Percentiles rank a stretch among this genome's conserved stretches.
Conservation (phyloP, 208 protist genomes). For the Crithidia fasciculata region DNA sequence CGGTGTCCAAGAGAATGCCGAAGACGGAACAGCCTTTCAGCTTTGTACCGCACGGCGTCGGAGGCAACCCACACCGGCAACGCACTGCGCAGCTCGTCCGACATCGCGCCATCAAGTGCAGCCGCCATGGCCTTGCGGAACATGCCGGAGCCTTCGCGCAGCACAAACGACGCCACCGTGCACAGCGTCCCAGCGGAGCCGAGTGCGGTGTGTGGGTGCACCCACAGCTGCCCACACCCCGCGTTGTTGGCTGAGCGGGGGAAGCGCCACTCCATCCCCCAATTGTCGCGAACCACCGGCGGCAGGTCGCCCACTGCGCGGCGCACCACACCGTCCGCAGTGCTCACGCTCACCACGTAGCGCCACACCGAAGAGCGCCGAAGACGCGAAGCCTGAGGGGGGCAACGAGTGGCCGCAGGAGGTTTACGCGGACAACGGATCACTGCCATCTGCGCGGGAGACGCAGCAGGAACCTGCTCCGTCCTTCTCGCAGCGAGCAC, state of each 20-base stretch:
- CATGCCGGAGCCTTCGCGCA: constrained; percentile 3
- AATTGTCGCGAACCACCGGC: constrained; percentile 8
- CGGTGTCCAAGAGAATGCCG: neutral
- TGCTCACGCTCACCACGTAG: constrained; percentile 13
- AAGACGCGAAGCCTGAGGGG: neutral
- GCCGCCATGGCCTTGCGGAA: neutral
- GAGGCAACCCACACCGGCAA: constrained; percentile 5
- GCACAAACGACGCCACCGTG: constrained; percentile 13
- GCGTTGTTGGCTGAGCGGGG: neutral
- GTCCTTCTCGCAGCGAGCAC: neutral
- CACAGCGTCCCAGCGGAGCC: constrained; percentile 11
- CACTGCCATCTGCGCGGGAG: neutral
- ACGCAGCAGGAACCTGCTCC: neutral
- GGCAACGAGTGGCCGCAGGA: neutral
- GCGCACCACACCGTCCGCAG: constrained; percentile 1
- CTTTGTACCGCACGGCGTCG: neutral
- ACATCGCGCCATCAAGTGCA: constrained; percentile 9
- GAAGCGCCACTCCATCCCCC: constrained; percentile 6
- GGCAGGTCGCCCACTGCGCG: constrained; percentile 4
- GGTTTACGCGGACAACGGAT: neutral
- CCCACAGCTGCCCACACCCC: neutral
- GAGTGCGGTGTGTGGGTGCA: neutral
- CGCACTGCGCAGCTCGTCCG: constrained; percentile 11
- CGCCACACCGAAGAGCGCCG: neutral
- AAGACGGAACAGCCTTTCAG: neutral